Conservation (phyloP, 2,329 filamentous ascomycete genomes). For the Sporothrix curviconia region DNA sequence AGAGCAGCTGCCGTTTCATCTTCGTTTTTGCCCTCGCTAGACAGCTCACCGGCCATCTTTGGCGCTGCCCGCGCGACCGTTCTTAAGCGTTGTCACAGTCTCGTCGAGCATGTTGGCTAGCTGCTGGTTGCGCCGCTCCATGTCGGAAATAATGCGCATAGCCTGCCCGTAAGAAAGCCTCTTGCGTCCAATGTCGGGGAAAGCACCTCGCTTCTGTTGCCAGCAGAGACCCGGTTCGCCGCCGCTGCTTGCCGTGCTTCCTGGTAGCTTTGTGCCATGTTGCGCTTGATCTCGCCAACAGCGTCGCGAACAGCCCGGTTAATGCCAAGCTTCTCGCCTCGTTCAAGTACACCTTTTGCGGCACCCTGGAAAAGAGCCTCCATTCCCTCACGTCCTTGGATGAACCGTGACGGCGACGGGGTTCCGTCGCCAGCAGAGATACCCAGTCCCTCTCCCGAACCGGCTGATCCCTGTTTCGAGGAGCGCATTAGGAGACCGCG, state of each 20-base stretch:
- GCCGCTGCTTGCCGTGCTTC: slow-evolving; percentile 41
- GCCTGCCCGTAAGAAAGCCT: slow-evolving; percentile 2
- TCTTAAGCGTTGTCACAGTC: slow-evolving; percentile 57
- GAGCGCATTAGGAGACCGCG: slow-evolving; percentile 37
- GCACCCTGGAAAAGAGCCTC: slow-evolving; percentile 71
- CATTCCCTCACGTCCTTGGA: slow-evolving; percentile 51
- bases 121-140: slow-evolving; percentile 55
- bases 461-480: not conserved
- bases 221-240: not conserved
- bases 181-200: not conserved
- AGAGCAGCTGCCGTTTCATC: not conserved
- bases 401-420: slow-evolving; percentile 40
- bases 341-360: slow-evolving; percentile 66
- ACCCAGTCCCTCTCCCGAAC: not conserved
- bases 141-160: slow-evolving; percentile 21
- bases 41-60: slow-evolving; percentile 33
- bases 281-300: slow-evolving; percentile 71
- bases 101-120: slow-evolving; percentile 63
- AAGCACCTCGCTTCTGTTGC: not conserved
- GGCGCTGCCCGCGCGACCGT: slow-evolving; percentile 44
- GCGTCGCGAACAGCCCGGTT: slow-evolving; percentile 77
- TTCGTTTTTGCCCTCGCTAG: not conserved
- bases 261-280: slow-evolving; percentile 63
- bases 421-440: not conserved
- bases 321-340: slow-evolving; percentile 69